Base-by-base conservation (phyloP, 495 filamentous ascomycete species). In the Penicillium taxi region DNA sequence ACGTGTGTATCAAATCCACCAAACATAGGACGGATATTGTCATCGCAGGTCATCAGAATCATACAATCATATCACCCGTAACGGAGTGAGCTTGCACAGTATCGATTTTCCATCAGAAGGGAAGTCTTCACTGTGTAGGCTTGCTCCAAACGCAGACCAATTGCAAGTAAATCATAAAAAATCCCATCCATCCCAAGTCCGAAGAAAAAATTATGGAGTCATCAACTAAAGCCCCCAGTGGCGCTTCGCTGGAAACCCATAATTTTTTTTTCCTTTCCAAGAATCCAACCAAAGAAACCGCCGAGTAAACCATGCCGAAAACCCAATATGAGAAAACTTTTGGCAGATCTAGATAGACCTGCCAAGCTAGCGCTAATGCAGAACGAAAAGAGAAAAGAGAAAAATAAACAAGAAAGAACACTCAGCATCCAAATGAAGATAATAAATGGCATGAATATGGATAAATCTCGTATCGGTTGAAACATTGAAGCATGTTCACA, bases 21-120 rank as follows among this genome's bases (percentile, higher is more conserved):
- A 39, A 32, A 43, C 29, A 40, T 32, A 35, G 32, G 22, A 40
- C 22, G 30, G 17, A 21, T 13, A 34, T 58, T 51, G 52, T 61
- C 61, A 53, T 65, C 55, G 55, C 54, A 64, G 61, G 59, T 67
- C 63, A 64, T 67, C 57, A 65, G 52, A 66, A 63, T 67, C 63
- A 53, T 67, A 64, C 61, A 64, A 63, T 61, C 63, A 64, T 61
- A 59, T 63, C 52, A 56, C 58, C 57, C 56, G 54, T 59, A 57
- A 54, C 44, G 53, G 57, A 48, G 37, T 25, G 21, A 22, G 41
- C 40, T 30, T 31, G 27, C 32, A 38, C 18, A 28, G 7, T 15
- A 5, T 32, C 20, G 17, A 2, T 9, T 18, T 19, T 23, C 18
- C 12, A 17, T n/a, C 32, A 30, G 14, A 23, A 9, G 9, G 25